These are phyloP conservation scores for Aspergillus kassunensis DNA, from an alignment of 495 filamentous ascomycete genomes.

Conservation along the genomic window DNA sequence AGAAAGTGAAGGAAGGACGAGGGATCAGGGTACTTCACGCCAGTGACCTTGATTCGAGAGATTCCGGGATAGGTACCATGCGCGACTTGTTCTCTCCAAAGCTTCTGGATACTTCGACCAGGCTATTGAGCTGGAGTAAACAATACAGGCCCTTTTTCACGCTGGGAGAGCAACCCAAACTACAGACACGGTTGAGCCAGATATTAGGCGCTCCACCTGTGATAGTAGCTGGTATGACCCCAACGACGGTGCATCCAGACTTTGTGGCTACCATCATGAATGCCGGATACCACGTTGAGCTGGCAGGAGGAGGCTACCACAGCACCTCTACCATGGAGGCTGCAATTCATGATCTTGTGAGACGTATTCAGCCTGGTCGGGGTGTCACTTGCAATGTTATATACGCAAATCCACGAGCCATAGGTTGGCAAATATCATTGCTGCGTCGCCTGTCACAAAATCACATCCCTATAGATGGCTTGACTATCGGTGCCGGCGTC, in stretches of 20 bases:
- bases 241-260: conserved; percentile 36
- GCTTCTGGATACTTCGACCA: conserved; percentile 12
- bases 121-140: conserved; percentile 20
- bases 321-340: conserved; percentile 21
- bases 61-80: conserved; percentile 18
- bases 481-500: conserved; percentile 48
- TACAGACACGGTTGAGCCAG: conserved; percentile 35
- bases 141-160: conserved; percentile 23
- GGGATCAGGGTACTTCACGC: conserved; percentile 18
- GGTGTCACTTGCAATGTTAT: conserved; percentile 40
- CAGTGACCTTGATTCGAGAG: conserved; percentile 15
- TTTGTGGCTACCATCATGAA: conserved; percentile 37
- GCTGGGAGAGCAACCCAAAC: conserved; percentile 1
- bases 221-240: conserved; percentile 44
- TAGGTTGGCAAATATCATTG: conserved; percentile 34
- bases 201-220: conserved; percentile 35
- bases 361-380: conserved; percentile 24
- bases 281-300: conserved; percentile 38
- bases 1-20: conserved; percentile 14
- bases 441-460: conserved; percentile 22
- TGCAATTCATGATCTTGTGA: conserved; percentile 28
- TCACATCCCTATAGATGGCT: conserved; percentile 32
- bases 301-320: conserved; percentile 36
- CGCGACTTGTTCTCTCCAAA: conserved; percentile 16
- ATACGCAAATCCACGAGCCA: conserved; percentile 34